Conservation (phyloP, 805 yeast species). For the Candida parachauliodes region DNA sequence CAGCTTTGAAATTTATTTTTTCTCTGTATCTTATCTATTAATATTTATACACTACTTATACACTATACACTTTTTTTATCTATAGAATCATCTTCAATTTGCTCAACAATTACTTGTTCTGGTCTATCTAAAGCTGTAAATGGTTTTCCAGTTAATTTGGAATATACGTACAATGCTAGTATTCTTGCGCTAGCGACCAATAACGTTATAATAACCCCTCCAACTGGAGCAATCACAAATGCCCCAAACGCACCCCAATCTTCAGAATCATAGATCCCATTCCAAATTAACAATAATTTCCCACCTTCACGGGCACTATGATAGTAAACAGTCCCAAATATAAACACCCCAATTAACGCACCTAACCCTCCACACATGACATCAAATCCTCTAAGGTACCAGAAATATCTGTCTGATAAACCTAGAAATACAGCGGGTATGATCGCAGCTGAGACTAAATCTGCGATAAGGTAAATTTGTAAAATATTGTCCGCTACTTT, state of each 20-base stretch:
- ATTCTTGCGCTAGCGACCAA: constrained; percentile 50
- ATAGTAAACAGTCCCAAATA: constrained; percentile 82
- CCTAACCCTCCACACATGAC: constrained; percentile 81
- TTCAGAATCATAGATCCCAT: constrained; percentile 68
- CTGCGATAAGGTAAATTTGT: constrained; percentile 87
- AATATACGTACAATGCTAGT: constrained; percentile 22
- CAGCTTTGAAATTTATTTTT: background rate
- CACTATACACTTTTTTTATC: constrained; percentile 6
- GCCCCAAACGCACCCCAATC: constrained; percentile 98
- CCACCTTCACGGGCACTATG: constrained; percentile 74
- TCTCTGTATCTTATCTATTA: background rate
- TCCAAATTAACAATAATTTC: constrained; percentile 64
- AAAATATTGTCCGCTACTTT: constrained; percentile 78
- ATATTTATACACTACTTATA: too few species aligned
- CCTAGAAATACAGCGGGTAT: constrained; percentile 85
- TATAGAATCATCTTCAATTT: constrained; percentile 6
- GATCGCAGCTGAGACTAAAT: constrained; percentile 80
- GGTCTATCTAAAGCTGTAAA: constrained; percentile 47
- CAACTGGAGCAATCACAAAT: constrained; percentile 84
- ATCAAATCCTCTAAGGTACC: constrained; percentile 75
- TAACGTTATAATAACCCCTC: constrained; percentile 62
- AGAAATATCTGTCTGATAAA: constrained; percentile 54
- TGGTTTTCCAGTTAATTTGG: constrained; percentile 32
- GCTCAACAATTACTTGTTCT: constrained; percentile 14
- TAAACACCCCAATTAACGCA: constrained; percentile 73